Base-by-base conservation (phyloP, 2,329 filamentous ascomycete species). In the Alternaria ethzedia region DNA sequence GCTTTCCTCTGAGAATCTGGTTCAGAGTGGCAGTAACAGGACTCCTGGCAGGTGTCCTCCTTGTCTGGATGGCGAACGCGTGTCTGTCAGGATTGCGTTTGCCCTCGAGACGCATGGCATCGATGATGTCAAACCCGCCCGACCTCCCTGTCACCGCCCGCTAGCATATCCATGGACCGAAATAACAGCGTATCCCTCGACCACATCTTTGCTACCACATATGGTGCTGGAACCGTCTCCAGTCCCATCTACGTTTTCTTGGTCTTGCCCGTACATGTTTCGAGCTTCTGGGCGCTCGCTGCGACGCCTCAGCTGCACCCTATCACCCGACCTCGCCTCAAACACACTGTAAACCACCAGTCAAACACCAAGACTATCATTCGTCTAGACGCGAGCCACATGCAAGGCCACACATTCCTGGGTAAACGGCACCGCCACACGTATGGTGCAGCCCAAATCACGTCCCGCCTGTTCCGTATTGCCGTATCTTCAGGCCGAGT, bases 101-200 rank as follows among this genome's bases (percentile, higher is more conserved):
- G 44, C 52, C 55, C 44, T 7, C 54, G 13, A 30, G 56, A 49
- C 50, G 30, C 47, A 46, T 36, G 60, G 32, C 51, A 54, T 71
- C 67, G 63, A 71, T 71, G 68, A 71, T 70, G 69, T 71, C 70
- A 71, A 68, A 58, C 47, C 50, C 45, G 46, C 26, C 21, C 54
- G 17, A 30, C 43, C 30, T 60, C 57, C 52, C 51, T 41, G 51
- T 45, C 55, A 23, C 26, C 60, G 57, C 64, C 62, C 59, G 47
- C 55, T 45, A 28, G 44, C 54, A 61, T 45, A 49, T 57, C 51
- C 52, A 58, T 55, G 62, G 44, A 44, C 46, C 23, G 11, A 44
- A 25, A 47, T 32, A 54, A 58, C 57, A 26, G 56, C 30, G 32
- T 50, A 17, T 26, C 28, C 45, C 51, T 54, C n/a, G 45, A 56